These are phyloP conservation scores for Agastache rugosa DNA, from an alignment of 257 asterid genomes.

Conservation along the genomic window DNA sequence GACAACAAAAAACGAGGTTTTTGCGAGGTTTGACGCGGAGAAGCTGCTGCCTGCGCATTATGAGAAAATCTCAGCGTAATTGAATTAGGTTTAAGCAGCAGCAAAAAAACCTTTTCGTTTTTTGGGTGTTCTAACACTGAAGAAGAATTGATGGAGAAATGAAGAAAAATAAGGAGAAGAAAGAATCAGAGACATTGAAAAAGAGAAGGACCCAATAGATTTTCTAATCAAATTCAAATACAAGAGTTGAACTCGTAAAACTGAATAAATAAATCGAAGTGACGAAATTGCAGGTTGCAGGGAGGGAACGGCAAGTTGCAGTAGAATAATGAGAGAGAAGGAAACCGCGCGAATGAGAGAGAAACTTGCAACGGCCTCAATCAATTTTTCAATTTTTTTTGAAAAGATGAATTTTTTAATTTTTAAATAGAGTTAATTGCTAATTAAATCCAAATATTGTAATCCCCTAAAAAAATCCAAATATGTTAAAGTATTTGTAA, in stretches of 20 bases:
- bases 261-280: background rate
- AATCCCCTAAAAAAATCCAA: too few species aligned
- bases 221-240: background rate
- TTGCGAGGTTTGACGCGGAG: slow-evolving; percentile 8
- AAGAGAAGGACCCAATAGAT: background rate
- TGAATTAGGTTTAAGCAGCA: background rate
- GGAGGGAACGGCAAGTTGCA: background rate
- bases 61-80: background rate
- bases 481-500: too few species aligned
- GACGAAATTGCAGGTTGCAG: background rate
- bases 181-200: background rate
- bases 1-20: background rate
- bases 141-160: background rate
- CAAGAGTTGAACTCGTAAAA: background rate
- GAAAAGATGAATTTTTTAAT: too few species aligned
- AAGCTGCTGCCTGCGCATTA: background rate
- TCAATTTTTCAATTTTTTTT: too few species aligned
- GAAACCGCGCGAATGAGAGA: background rate
- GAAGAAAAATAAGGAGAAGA: background rate
- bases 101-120: background rate
- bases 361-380: background rate
- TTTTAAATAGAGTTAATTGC: background rate
- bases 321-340: background rate
- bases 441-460: too few species aligned
- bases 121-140: background rate